phyloP scores from a whole-genome alignment of 129 eudicot genomes.

The Tagetes patula region DNA sequence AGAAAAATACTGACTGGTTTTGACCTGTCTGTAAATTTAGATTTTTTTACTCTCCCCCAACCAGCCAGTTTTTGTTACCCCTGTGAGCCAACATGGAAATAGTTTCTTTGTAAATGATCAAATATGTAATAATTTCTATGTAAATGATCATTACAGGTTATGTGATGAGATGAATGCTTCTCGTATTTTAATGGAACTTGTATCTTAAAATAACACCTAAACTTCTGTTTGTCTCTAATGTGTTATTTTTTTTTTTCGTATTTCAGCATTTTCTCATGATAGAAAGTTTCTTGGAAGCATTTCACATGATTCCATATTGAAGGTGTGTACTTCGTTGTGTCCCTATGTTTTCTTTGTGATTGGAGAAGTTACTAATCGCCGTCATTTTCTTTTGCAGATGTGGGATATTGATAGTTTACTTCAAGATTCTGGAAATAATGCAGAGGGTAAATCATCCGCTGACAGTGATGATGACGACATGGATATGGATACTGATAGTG shows the following conservation, averaged over 20 bases:
- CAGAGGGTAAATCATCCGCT: constrained; percentile 40
- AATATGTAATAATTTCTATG: neutral
- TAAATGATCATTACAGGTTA: neutral
- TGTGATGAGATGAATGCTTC: neutral
- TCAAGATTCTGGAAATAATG: constrained; percentile 54
- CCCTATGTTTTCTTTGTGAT: neutral
- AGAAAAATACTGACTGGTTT: neutral
- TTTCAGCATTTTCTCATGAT: constrained; percentile 90
- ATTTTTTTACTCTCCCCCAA: neutral
- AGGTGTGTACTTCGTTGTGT: constrained; percentile 44
- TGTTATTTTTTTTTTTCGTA: neutral
- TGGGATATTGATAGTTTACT: constrained; percentile 85
- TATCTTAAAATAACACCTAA: neutral
- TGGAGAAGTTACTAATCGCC: neutral
- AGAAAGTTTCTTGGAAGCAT: constrained; percentile 92
- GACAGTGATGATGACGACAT: constrained; percentile 68
- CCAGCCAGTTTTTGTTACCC: neutral
- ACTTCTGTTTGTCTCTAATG: neutral
- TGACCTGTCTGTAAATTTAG: neutral
- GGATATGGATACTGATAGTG: constrained; percentile 58
- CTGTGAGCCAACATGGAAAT: neutral
- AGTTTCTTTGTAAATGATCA: neutral
- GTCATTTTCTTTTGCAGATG: constrained; percentile 44
- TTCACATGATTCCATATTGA: constrained; percentile 79
- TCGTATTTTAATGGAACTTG: neutral